Evolutionary conservation across 2,329 filamentous ascomycete species (phyloP), one percentile per base, ranked within the genome.

Genomic region (Neurospora crassa): DNA sequence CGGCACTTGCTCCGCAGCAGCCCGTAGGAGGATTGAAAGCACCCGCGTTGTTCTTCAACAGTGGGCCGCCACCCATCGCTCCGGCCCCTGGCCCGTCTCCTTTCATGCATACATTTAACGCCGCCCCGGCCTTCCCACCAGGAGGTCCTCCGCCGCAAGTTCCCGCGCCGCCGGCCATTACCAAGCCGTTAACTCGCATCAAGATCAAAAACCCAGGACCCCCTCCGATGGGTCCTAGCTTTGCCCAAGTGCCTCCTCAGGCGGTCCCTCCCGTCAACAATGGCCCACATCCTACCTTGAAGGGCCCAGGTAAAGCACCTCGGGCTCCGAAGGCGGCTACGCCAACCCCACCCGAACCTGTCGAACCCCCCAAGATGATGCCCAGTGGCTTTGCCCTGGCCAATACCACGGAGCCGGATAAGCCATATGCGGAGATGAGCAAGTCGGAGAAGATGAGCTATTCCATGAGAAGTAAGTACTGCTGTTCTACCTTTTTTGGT

Each of bases 391-490:
- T 63, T 63, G 53, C 53, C 24, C 29, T 63, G 29, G 53, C 53
- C 53, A 63, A 63, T 6, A 63, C 53, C 29, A 63, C 53, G 29
- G 73, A 74, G 18, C 45, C 73, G 40, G 74, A 85, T 71, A 88
- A 89, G 80, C 86, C 88, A 69, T 89, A 89, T 75, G 84, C 85
- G 43, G 82, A 84, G 63, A 89, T 89, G 87, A 89, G 86, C 68
- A 89, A 89, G 80, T 88, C 86, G 40, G 87, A 89, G 79, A 89
- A 89, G 82, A 89, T 89, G 87, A 88, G 85, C n/a, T 84, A 84
- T 20, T 89, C 87, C 2, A 89, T 89, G 87, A 88, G 88, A 81
- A 86, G 87, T 89, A 81, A 80, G 84, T 79, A 53, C 5, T n/a
- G 18, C 37, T 16, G 3, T 5, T 37, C 11, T 11, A 41, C 24